A percentile compares a stretch with the other conserved stretches of the same genome.
These are phyloP conservation scores for Myxozyma sirexii DNA, from an alignment of 805 yeast genomes.

Conservation along the genomic window DNA sequence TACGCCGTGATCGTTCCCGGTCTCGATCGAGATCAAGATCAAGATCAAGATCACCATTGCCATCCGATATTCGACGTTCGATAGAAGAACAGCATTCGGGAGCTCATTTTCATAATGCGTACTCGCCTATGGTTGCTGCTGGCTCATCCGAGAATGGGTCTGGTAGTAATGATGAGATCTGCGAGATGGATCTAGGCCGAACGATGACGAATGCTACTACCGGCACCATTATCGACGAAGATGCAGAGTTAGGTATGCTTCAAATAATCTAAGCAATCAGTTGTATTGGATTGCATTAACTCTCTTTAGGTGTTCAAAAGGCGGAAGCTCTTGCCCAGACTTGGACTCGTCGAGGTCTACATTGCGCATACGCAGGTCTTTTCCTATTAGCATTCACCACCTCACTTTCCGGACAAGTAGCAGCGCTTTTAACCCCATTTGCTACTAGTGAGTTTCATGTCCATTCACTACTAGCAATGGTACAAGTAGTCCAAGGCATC, in stretches of 20 bases:
- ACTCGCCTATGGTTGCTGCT: constrained; percentile 10
- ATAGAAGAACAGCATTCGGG: constrained; percentile 7
- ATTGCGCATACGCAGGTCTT: constrained; percentile 33
- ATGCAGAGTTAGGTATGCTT: constrained; percentile 17
- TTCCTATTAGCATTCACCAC: constrained; percentile 34
- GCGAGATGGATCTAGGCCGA: background rate
- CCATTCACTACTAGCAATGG: constrained; percentile 48
- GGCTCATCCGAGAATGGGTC: background rate
- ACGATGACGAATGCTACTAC: constrained; percentile 2
- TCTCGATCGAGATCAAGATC: background rate
- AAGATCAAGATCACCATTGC: constrained; percentile 1
- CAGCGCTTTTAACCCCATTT: constrained; percentile 41
- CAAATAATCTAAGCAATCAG: background rate
- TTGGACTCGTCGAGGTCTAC: constrained; percentile 29
- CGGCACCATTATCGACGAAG: constrained; percentile 5
- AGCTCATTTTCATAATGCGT: constrained; percentile 20
- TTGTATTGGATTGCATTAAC: too few relatives aligned
- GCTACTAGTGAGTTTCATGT: constrained; percentile 48
- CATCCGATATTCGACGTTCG: background rate
- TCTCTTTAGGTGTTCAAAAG: constrained; percentile 26
- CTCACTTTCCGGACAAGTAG: constrained; percentile 36
- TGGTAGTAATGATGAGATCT: background rate
- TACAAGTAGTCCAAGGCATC: constrained; percentile 47
- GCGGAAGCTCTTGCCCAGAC: constrained; percentile 28
- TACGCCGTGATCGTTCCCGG: constrained; percentile 1